Evolutionary conservation across 2,329 filamentous ascomycete species (phyloP).

Genomic region (Colletotrichum spaethianum): DNA sequence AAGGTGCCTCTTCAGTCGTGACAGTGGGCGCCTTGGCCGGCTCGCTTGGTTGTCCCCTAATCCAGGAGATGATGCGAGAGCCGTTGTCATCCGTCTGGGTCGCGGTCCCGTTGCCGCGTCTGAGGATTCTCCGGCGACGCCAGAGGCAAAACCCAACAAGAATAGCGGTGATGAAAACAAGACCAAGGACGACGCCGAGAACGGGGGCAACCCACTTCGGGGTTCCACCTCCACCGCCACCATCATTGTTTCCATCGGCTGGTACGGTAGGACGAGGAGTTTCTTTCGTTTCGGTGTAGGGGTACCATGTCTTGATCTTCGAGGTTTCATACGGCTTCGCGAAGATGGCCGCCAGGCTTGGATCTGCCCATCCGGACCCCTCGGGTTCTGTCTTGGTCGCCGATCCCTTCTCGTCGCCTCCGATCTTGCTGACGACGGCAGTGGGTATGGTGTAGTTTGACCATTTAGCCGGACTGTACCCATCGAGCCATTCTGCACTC

Average conservation of each 20-base stretch:
- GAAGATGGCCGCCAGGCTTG: slow-evolving; percentile 68
- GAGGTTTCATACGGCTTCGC: slow-evolving; percentile 66
- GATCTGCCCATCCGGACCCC: slow-evolving; percentile 68
- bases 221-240: slow-evolving; percentile 52
- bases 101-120: slow-evolving; percentile 53
- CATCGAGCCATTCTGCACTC: slow-evolving; percentile 76
- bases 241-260: slow-evolving; percentile 18
- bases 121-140: slow-evolving; percentile 62
- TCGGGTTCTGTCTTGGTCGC: slow-evolving; percentile 78
- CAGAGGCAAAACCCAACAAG: slow-evolving; percentile 68
- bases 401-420: slow-evolving; percentile 75
- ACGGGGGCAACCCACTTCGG: slow-evolving; percentile 74
- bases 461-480: slow-evolving; percentile 76
- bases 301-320: slow-evolving; percentile 73
- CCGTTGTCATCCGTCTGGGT: slow-evolving; percentile 62
- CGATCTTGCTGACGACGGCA: slow-evolving; percentile 75
- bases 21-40: slow-evolving; percentile 60
- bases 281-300: slow-evolving; percentile 62
- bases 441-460: slow-evolving; percentile 79
- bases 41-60: slow-evolving; percentile 59
- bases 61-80: slow-evolving; percentile 66
- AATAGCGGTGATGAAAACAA: slow-evolving; percentile 67
- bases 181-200: slow-evolving; percentile 72
- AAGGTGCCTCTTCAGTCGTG: slow-evolving; percentile 59
- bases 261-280: slow-evolving; percentile 44